Evolutionary conservation across 495 filamentous ascomycete species (phyloP), one percentile per base, ranked within the genome.

Genomic region (Podospora australis): DNA sequence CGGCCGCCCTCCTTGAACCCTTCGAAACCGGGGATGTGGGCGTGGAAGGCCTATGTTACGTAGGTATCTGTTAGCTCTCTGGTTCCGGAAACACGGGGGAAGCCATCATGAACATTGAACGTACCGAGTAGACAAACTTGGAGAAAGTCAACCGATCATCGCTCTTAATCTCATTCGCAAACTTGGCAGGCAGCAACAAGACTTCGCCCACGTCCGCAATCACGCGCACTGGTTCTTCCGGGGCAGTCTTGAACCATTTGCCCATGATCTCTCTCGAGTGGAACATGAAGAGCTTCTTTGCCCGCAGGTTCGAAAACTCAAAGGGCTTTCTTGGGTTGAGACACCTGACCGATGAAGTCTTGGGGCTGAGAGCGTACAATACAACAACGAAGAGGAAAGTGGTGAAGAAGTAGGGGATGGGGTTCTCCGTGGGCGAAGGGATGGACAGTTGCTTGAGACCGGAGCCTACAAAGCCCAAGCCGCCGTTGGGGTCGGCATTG

Each of bases 141-240:
- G 59, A 21, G 42, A 78, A 75, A 44, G 52, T 60, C 11, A 70
- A 34, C 2, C 54, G 43, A 2, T 50, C 42, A 22, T 74, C 60
- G 44, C 65, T 75, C 41, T 72, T 74, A 38, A 78, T 60, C 49
- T 80, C 75, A 34, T 78, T 58, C 6, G 73, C 59, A 40, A 66
- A 62, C 21, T 62, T 60, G 1, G 68, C 72, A 20, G 75, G 70
- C 38, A 80, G 54, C 19, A 80, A 38, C 9, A 73, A 46, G 14
- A 54, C 39, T 20, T 63, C 52, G 23, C 63, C 60, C 10, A 46
- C 19, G 8, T 66, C 59, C 14, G 46, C 57, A 24, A 57, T 60
- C 10, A 66, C 42, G 34, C 63, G 60, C 10, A 46, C 57, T 1
- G 63, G 36, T 32, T 57, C 52, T 32, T 53, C 47, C 1, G 58